A percentile compares a stretch with the other conserved stretches of the same genome.
phyloP scores from a whole-genome alignment of 2,329 filamentous ascomycete species.

The Fusarium siculi region DNA sequence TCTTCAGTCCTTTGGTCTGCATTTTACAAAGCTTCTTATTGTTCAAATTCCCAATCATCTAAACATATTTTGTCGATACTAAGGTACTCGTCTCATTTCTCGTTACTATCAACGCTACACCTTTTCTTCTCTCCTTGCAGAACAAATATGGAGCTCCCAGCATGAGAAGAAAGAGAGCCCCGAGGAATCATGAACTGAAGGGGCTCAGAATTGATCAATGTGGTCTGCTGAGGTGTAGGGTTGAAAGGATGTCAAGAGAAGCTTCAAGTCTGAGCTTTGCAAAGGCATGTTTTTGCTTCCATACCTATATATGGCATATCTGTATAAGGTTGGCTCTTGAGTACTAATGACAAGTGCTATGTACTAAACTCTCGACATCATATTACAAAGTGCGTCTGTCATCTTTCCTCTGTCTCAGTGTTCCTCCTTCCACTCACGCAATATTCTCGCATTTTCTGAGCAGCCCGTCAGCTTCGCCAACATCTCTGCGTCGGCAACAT shows the following conservation, averaged over 20 bases:
- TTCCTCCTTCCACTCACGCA: neutral
- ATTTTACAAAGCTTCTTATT: neutral
- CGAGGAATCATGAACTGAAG: neutral
- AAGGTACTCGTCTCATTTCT: neutral
- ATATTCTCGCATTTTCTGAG: neutral
- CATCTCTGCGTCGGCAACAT: neutral
- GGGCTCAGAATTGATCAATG: neutral
- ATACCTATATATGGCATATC: neutral
- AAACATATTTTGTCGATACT: neutral
- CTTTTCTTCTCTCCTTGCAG: neutral
- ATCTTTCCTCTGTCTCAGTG: neutral
- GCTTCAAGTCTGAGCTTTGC: rapidly evolving
- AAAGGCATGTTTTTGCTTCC: neutral
- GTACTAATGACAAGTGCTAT: neutral
- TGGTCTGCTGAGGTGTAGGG: neutral
- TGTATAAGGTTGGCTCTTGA: neutral
- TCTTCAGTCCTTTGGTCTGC: neutral
- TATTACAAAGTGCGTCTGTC: rapidly evolving
- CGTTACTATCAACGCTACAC: neutral
- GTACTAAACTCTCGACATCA: neutral
- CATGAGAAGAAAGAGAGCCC: neutral
- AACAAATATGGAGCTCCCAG: neutral
- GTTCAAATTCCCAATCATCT: neutral
- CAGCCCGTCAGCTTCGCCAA: neutral
- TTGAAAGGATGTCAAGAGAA: neutral